Conservation (phyloP, 495 filamentous ascomycete genomes). For the Daldinia decipiens region DNA sequence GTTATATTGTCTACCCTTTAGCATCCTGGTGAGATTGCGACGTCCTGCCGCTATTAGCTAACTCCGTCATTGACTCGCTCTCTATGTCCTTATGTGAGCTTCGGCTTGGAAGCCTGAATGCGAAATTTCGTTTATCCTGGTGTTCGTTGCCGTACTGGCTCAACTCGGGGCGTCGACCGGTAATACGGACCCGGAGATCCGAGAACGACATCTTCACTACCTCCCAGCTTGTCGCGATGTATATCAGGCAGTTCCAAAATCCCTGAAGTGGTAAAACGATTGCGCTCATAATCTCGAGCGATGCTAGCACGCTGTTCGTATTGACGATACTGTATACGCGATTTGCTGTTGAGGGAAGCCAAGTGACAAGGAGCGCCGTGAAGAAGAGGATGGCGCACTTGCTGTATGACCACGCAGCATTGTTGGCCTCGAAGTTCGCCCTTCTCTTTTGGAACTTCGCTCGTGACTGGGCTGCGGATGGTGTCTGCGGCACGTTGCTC, state of each 20-base stretch:
- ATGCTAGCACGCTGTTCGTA: slow-evolving; percentile 61
- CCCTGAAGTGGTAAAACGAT: slow-evolving; percentile 86
- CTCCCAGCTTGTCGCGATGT: slow-evolving; percentile 70
- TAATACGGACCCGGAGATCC: slow-evolving; percentile 23
- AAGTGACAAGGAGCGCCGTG: slow-evolving; percentile 80
- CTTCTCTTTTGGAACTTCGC: slow-evolving; percentile 42
- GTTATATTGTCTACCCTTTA: slow-evolving; percentile 11
- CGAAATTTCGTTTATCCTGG: slow-evolving; percentile 31
- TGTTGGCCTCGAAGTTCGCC: slow-evolving; percentile 52
- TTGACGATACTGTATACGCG: slow-evolving; percentile 75
- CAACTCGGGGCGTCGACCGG: slow-evolving; percentile 29
- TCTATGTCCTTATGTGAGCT: slow-evolving; percentile 32
- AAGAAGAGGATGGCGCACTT: slow-evolving; percentile 91
- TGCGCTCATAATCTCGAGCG: slow-evolving; percentile 74
- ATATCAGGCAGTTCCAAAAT: slow-evolving; percentile 88
- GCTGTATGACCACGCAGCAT: slow-evolving; percentile 78
- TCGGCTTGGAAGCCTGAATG: slow-evolving; percentile 36
- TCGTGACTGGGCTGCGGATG: slow-evolving; percentile 28
- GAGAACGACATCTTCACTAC: slow-evolving; percentile 55
- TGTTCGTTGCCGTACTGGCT: slow-evolving; percentile 33
- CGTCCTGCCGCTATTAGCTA: slow-evolving; percentile 47
- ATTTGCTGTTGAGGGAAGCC: slow-evolving; percentile 86
- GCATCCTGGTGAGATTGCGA: slow-evolving; percentile 27
- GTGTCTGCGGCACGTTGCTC: slow-evolving; percentile 33
- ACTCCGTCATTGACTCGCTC: slow-evolving; percentile 58